phyloP scores from a whole-genome alignment of 352 stramenopile species.

The Pythium folliculosum region DNA sequence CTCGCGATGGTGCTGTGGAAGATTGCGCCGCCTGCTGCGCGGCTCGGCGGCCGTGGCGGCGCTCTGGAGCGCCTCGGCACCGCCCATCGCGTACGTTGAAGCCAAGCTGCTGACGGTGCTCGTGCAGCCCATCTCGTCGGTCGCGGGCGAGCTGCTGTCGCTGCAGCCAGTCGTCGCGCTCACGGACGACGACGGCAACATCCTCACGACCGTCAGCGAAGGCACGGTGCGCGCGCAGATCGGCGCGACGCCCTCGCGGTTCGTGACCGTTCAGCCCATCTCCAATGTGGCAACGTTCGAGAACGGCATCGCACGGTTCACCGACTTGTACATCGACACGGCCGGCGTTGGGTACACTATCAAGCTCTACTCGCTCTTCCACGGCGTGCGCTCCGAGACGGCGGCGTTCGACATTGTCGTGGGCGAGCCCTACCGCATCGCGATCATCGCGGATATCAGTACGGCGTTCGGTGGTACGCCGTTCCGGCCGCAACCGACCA shows the following conservation, averaged over 20 bases:
- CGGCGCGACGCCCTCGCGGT: conserved; percentile 52
- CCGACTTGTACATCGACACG: conserved; percentile 69
- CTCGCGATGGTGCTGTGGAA: neutral
- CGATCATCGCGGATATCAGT: conserved; percentile 73
- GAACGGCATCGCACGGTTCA: conserved; percentile 75
- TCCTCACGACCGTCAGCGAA: conserved; percentile 57
- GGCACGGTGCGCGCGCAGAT: conserved; percentile 61
- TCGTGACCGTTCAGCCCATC: conserved; percentile 48
- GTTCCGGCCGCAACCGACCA: conserved; percentile 77
- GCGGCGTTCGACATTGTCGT: conserved; percentile 72
- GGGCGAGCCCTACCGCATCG: conserved; percentile 56
- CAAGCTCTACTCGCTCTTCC: conserved; percentile 57
- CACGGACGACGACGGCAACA: conserved; percentile 77
- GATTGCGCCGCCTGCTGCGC: neutral
- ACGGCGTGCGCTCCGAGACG: conserved; percentile 73
- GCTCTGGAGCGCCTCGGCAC: neutral
- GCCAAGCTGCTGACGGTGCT: conserved; percentile 61
- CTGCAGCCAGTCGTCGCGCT: conserved; percentile 71
- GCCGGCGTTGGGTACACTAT: conserved; percentile 70
- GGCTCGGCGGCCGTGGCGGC: neutral
- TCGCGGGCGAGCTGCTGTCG: conserved; percentile 58
- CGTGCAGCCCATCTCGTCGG: conserved; percentile 64
- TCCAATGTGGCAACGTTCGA: conserved; percentile 62
- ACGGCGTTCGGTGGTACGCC: conserved; percentile 74
- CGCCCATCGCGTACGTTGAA: neutral